Percentiles rank a stretch among this genome's conserved stretches.
phyloP scores from a whole-genome alignment of 2,329 filamentous ascomycete genomes.

The Allantophomopsis lycopodina region DNA sequence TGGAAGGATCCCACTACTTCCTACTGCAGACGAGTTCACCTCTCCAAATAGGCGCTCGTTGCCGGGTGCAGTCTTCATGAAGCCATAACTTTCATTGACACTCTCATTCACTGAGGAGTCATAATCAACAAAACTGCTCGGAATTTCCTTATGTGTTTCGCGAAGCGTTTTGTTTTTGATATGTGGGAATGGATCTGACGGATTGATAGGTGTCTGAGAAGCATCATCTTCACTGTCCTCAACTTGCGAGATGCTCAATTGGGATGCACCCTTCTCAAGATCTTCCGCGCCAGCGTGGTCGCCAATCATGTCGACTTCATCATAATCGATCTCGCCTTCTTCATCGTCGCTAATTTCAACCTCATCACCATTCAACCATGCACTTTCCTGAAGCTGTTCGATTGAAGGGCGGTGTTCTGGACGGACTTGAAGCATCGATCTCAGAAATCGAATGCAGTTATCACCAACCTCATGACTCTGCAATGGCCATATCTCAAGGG shows the following conservation, averaged over 20 bases:
- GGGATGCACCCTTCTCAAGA: constrained; percentile 14
- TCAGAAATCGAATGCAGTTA: constrained; percentile 59
- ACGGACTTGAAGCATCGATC: constrained; percentile 67
- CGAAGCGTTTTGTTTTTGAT: constrained; percentile 9
- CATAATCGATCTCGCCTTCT: constrained; percentile 3
- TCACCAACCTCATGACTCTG: constrained; percentile 43
- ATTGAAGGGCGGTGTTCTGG: constrained; percentile 68
- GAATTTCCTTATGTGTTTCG: constrained; percentile 8
- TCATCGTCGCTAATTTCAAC: constrained; percentile 7
- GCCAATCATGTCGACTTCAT: constrained; percentile 9
- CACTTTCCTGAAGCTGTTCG: constrained; percentile 51
- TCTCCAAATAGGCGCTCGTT: constrained; percentile 18
- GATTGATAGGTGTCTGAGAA: constrained; percentile 7
- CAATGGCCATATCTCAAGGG: constrained; percentile 54
- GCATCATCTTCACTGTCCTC: constrained; percentile 5
- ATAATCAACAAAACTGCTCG: constrained; percentile 13
- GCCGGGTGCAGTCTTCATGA: constrained; percentile 3
- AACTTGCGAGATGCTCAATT: constrained; percentile 13
- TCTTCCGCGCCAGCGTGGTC: constrained; percentile 6
- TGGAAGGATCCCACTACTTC: constrained; percentile 17
- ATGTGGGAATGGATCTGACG: constrained; percentile 1
- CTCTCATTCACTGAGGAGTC: constrained; percentile 2
- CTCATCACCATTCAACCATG: constrained; percentile 46
- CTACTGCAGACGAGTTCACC: constrained; percentile 13
- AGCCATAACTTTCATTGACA: constrained; percentile 6